Percentiles rank a stretch among this genome's conserved stretches.
Conservation (phyloP, 768 basidiomycete genomes). For the Panellus pusillus region DNA sequence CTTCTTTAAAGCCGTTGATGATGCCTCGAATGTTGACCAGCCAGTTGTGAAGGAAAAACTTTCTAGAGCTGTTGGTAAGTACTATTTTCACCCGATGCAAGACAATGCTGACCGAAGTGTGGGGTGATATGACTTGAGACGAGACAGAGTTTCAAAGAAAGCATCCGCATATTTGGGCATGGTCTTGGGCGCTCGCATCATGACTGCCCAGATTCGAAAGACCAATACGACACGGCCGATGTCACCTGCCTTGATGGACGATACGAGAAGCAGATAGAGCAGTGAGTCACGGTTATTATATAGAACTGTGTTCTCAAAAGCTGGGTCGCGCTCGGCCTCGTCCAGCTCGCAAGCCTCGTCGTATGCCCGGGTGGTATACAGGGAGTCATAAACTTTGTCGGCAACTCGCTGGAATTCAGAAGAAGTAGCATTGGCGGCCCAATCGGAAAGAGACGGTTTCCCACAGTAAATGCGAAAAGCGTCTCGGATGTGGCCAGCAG, state of each 20-base stretch:
- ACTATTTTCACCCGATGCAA: no score
- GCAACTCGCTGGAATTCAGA: slow-evolving; percentile 12
- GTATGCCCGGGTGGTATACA: slow-evolving; percentile 7
- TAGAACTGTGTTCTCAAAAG: slow-evolving; percentile 16
- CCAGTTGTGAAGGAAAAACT: no score
- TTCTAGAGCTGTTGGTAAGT: no score
- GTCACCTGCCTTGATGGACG: slow-evolving; percentile 25
- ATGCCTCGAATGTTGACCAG: slow-evolving; percentile 14
- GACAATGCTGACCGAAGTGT: no score
- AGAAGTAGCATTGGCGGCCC: slow-evolving; percentile 9
- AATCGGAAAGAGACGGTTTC: neutral
- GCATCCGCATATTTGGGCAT: no score
- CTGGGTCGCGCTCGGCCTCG: neutral
- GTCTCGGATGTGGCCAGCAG: no score
- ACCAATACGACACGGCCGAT: slow-evolving; percentile 24
- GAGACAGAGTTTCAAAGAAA: slow-evolving; percentile 1
- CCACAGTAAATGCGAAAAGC: slow-evolving; percentile 3
- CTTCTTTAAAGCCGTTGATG: slow-evolving; percentile 18
- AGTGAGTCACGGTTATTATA: slow-evolving; percentile 24
- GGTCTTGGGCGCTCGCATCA: slow-evolving; percentile 15
- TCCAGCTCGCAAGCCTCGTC: neutral
- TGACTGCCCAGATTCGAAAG: slow-evolving; percentile 16
- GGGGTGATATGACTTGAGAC: neutral
- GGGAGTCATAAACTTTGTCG: slow-evolving; percentile 3
- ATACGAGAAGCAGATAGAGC: slow-evolving; percentile 16